A percentile compares a stretch with the other conserved stretches of the same genome.
Evolutionary conservation across 2,329 filamentous ascomycete genomes (phyloP).

Genomic region (Aspergillus pseudoglaucus): DNA sequence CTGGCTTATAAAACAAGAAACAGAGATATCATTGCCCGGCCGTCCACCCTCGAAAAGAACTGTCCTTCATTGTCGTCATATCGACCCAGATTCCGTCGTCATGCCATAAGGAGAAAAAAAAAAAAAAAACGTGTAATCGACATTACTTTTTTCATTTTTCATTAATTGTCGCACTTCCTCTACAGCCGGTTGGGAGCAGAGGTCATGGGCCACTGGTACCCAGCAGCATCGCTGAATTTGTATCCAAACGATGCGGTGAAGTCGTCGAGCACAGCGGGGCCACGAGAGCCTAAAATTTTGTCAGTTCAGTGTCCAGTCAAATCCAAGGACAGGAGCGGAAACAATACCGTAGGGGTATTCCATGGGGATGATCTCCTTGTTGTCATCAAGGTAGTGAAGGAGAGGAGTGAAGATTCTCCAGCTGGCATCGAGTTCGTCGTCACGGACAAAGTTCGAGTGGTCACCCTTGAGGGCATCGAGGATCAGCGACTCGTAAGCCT

Average conservation of each 20-base stretch:
- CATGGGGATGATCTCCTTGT: conserved; percentile 99
- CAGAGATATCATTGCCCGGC: conserved; percentile 1
- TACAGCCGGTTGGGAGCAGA: conserved; percentile 75
- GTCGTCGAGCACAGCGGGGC: conserved; percentile 91
- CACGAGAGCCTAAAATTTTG: conserved; percentile 69
- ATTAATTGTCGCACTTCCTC: conserved; percentile 19
- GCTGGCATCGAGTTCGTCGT: conserved; percentile 92
- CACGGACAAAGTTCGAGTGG: conserved; percentile 98
- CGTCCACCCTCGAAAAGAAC: conserved; percentile 2
- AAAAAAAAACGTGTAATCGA: conserved; percentile 8
- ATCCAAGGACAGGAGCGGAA: neutral
- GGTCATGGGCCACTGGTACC: conserved; percentile 89
- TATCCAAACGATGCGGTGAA: conserved; percentile 98
- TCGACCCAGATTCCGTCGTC: conserved; percentile 7
- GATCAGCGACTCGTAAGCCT: conserved; percentile 97
- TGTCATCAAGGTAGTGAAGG: conserved; percentile 95
- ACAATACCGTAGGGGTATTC: conserved; percentile 94
- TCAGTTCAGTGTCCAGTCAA: neutral
- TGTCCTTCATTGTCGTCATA: conserved; percentile 10
- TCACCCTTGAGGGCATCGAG: conserved; percentile 97
- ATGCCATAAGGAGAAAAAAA: conserved; percentile 2
- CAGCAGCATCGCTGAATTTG: conserved; percentile 95
- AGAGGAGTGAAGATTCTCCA: conserved; percentile 99
- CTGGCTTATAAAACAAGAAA: neutral
- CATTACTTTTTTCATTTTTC: conserved; percentile 12